Percentiles rank a stretch among this genome's conserved stretches.
Evolutionary conservation across 83 land plant species (phyloP).

Genomic region (Picea abies): DNA sequence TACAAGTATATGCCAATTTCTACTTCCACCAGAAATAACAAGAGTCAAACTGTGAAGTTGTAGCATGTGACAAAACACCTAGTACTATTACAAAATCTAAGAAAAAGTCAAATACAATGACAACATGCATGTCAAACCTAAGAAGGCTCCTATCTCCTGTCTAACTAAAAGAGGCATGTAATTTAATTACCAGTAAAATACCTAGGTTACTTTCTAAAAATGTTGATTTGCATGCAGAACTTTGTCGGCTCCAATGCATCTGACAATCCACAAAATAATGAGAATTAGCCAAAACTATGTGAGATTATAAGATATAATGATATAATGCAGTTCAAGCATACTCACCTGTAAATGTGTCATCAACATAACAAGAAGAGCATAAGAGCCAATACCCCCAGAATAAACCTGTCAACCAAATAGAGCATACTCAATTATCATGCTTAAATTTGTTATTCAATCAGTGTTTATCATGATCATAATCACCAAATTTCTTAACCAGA

Average conservation of each 20-base stretch:
- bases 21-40: no score
- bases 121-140: no score
- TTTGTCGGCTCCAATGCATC: conserved; percentile 52
- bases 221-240: conserved; percentile 19
- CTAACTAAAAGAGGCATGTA: background rate
- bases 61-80: no score
- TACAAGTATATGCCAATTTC: no score
- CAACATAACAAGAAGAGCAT: conserved; percentile 92
- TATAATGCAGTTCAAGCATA: background rate
- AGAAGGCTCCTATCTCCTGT: no score
- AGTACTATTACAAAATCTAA: no score
- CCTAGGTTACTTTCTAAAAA: conserved; percentile 80
- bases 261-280: conserved; percentile 14
- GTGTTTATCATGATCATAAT: background rate
- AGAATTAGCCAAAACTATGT: background rate
- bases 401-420: conserved; percentile 64
- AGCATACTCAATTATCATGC: background rate
- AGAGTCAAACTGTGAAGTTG: no score
- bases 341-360: conserved; percentile 83
- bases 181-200: conserved; percentile 70
- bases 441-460: background rate
- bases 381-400: conserved; percentile 97
- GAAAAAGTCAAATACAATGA: no score
- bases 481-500: conserved; percentile 6
- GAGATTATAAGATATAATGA: background rate